Conservation (phyloP, 805 yeast species). For the Wickerhamiella spandovensis region DNA sequence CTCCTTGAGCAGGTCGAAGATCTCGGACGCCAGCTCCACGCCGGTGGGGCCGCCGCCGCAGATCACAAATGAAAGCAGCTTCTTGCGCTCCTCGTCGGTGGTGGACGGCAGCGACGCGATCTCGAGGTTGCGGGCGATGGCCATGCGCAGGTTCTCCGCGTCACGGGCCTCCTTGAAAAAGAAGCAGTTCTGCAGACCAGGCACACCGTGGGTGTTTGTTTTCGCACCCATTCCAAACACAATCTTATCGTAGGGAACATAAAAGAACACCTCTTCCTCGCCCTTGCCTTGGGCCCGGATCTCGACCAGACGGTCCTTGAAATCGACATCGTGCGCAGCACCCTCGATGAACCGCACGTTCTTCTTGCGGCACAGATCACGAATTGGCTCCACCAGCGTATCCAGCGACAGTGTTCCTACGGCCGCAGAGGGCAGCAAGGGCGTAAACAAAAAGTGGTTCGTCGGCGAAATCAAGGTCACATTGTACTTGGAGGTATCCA, state of each 20-base stretch:
- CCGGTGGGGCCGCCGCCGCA: slow-evolving; percentile 74
- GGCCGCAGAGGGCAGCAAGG: slow-evolving; percentile 56
- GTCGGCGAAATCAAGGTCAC: slow-evolving; percentile 57
- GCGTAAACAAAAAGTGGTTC: slow-evolving; percentile 56
- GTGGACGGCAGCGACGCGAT: slow-evolving; percentile 54
- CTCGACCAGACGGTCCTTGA: slow-evolving; percentile 43
- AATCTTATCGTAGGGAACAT: slow-evolving; percentile 59
- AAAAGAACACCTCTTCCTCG: slow-evolving; percentile 32
- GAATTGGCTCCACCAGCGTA: slow-evolving; percentile 49
- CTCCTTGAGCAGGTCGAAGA: slow-evolving; percentile 51
- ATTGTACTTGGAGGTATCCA: slow-evolving; percentile 43
- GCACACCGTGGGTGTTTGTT: slow-evolving; percentile 57
- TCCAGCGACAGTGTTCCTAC: slow-evolving; percentile 57
- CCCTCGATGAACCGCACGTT: slow-evolving; percentile 54
- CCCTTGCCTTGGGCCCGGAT: slow-evolving; percentile 33
- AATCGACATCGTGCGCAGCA: slow-evolving; percentile 43
- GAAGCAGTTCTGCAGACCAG: slow-evolving; percentile 49
- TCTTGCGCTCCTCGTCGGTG: slow-evolving; percentile 47
- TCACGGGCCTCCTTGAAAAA: slow-evolving; percentile 56
- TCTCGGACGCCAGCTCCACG: slow-evolving; percentile 61
- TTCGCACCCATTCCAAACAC: slow-evolving; percentile 59
- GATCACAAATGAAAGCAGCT: slow-evolving; percentile 46
- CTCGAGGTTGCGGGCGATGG: slow-evolving; percentile 43
- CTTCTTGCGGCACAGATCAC: slow-evolving; percentile 38
- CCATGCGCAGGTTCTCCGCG: slow-evolving; percentile 41